A percentile compares a stretch with the other conserved stretches of the same genome.
These are phyloP conservation scores for Cyclocybe cylindracea DNA, from an alignment of 768 basidiomycete species.

Conservation along the genomic window DNA sequence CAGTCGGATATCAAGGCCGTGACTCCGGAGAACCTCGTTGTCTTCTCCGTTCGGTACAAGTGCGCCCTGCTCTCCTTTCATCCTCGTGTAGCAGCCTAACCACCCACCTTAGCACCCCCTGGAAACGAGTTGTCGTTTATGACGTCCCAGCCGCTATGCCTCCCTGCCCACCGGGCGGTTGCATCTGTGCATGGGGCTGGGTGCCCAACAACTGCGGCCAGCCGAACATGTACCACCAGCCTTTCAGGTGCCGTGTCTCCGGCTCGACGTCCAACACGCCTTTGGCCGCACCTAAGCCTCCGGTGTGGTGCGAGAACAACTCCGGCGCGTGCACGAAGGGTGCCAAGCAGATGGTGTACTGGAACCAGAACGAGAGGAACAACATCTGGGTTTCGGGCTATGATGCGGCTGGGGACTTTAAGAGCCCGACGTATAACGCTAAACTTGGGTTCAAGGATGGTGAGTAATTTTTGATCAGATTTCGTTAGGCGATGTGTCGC, in stretches of 20 bases:
- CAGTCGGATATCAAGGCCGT: conserved; percentile 50
- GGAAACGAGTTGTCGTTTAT: conserved; percentile 48
- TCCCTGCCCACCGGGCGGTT: conserved; percentile 49
- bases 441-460: conserved; percentile 51
- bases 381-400: conserved; percentile 45
- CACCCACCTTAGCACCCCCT: conserved; percentile 42
- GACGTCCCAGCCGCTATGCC: conserved; percentile 51
- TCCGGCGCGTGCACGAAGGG: conserved; percentile 42
- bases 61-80: conserved; percentile 20
- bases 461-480: conserved; percentile 18
- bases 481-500: too few species aligned
- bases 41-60: conserved; percentile 54
- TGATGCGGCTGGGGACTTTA: conserved; percentile 38
- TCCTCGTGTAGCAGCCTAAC: neutral
- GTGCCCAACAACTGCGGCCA: conserved; percentile 52
- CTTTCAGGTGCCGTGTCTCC: conserved; percentile 52
- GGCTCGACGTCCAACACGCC: conserved; percentile 39
- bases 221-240: conserved; percentile 52
- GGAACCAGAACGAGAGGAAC: conserved; percentile 50
- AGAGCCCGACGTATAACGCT: conserved; percentile 49
- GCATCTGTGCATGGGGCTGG: conserved; percentile 61
- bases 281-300: conserved; percentile 42
- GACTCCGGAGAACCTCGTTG: conserved; percentile 48
- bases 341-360: conserved; percentile 57
- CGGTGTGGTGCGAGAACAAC: conserved; percentile 55